Conservation (phyloP, 2,329 filamentous ascomycete species). For the Diplodia mutila region DNA sequence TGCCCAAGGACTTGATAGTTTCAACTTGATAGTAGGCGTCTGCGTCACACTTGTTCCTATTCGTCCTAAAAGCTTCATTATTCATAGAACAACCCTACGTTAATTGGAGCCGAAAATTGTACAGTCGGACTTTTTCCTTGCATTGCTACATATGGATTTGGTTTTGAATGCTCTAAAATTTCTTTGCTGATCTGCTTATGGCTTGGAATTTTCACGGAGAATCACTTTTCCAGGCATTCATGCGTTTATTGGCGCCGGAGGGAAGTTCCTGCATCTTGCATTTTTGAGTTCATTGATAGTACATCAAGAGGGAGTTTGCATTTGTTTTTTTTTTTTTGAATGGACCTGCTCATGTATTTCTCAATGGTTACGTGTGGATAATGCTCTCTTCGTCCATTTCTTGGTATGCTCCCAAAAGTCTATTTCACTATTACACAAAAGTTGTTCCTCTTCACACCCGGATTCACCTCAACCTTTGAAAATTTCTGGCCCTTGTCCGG, state of each 20-base stretch:
- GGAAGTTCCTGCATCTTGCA: neutral
- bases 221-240: neutral
- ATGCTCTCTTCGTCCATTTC: neutral
- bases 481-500: slow-evolving; percentile 48
- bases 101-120: neutral
- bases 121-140: neutral
- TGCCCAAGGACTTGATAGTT: slow-evolving; percentile 74
- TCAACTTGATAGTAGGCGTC: neutral
- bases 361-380: neutral
- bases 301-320: neutral
- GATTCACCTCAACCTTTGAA: slow-evolving; percentile 75
- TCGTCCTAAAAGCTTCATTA: neutral
- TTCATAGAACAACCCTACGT: neutral
- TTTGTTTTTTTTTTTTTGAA: neutral
- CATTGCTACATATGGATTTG: neutral
- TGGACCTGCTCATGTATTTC: neutral
- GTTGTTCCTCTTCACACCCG: slow-evolving; percentile 81
- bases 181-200: neutral
- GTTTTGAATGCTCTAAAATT: neutral
- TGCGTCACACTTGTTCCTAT: neutral
- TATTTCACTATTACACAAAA: slow-evolving; percentile 74
- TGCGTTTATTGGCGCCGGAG: neutral
- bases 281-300: neutral
- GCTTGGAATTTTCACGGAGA: neutral
- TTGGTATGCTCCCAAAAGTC: neutral